Evolutionary conservation across 768 basidiomycete genomes (phyloP).

Genomic region (Lentinula lateritia): DNA sequence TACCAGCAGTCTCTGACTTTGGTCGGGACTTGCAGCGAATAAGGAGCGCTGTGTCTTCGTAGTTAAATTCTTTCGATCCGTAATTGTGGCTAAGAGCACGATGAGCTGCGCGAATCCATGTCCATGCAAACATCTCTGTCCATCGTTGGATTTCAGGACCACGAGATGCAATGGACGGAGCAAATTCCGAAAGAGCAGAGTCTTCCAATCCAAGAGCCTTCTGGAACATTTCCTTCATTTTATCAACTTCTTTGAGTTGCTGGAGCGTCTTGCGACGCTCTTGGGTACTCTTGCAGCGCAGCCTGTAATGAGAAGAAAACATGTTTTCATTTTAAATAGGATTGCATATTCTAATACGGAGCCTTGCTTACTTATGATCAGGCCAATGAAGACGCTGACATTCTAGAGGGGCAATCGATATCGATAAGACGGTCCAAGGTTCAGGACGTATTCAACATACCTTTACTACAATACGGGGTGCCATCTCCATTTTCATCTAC

Average conservation of each 20-base stretch:
- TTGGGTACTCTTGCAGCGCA: background rate
- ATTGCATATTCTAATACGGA: no score
- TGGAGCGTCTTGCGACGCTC: background rate
- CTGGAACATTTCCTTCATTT: background rate
- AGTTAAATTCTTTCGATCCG: background rate
- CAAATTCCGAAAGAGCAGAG: background rate
- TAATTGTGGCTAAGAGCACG: background rate
- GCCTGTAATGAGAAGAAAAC: background rate
- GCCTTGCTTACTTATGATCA: no score
- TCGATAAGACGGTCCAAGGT: no score
- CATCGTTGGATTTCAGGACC: background rate
- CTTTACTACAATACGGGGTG: no score
- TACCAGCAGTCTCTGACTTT: background rate
- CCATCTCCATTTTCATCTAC: no score
- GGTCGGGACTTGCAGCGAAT: background rate
- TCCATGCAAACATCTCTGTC: background rate
- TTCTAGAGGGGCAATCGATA: no score
- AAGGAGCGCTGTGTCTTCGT: background rate
- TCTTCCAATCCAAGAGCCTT: background rate
- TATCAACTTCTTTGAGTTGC: background rate
- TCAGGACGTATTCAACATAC: no score
- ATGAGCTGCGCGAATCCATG: background rate
- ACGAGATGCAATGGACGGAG: background rate
- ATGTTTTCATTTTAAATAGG: no score
- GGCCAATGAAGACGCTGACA: no score